These are phyloP conservation scores for Collybia sordida DNA, from an alignment of 768 basidiomycete species.

Conservation along the genomic window DNA sequence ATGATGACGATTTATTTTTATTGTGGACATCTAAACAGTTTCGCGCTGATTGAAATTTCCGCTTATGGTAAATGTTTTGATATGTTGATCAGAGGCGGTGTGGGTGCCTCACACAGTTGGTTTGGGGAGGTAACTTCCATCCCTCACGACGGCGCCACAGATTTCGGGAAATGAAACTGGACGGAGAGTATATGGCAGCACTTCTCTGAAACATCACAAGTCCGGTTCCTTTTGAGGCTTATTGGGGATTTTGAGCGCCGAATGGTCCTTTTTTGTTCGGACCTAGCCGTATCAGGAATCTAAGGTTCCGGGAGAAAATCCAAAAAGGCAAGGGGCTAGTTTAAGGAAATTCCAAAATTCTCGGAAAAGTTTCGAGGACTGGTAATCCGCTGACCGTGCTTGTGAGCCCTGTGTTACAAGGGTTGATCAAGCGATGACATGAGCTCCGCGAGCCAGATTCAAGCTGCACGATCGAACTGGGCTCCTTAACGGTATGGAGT, in stretches of 20 bases:
- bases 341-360: slow-evolving; percentile 38
- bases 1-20: slow-evolving; percentile 2
- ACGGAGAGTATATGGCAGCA: slow-evolving; percentile 18
- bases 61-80: slow-evolving; percentile 9
- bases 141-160: slow-evolving; percentile 26
- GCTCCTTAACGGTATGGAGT: slow-evolving; percentile 27
- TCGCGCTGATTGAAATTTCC: slow-evolving; percentile 28
- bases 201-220: slow-evolving; percentile 35
- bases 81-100: slow-evolving; percentile 12
- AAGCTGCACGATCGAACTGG: slow-evolving; percentile 39
- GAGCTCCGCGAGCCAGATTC: slow-evolving; percentile 45
- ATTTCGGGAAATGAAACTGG: slow-evolving; percentile 28
- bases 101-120: neutral
- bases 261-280: slow-evolving; percentile 36
- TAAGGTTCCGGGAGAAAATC: slow-evolving; percentile 44
- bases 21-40: slow-evolving; percentile 4
- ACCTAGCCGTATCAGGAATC: slow-evolving; percentile 51
- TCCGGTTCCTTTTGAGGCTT: slow-evolving; percentile 21
- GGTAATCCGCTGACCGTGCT: slow-evolving; percentile 43
- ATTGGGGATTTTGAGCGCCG: slow-evolving; percentile 36
- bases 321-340: slow-evolving; percentile 42
- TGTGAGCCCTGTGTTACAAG: slow-evolving; percentile 42
- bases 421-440: slow-evolving; percentile 44
- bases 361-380: slow-evolving; percentile 47
- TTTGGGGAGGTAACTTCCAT: slow-evolving; percentile 5